Evolutionary conservation across 176 grass and related monocot species (phyloP).

Genomic region (Avena sativa): DNA sequence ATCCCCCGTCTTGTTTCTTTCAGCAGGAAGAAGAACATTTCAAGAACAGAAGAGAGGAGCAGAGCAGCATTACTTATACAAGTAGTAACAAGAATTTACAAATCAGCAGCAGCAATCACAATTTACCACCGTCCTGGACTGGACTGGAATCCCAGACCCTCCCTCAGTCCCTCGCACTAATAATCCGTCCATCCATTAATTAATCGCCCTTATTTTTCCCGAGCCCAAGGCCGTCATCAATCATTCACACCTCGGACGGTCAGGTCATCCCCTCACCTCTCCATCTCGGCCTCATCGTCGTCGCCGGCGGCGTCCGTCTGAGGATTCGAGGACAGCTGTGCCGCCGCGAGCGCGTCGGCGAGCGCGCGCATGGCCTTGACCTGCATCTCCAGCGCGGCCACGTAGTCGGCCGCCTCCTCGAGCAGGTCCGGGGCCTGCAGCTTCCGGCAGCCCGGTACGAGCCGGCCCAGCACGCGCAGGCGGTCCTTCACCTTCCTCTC

Average conservation of each 20-base stretch:
- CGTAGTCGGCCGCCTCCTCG: conserved; percentile 90
- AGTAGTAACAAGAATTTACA: conserved; percentile 56
- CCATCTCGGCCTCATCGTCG: conserved; percentile 37
- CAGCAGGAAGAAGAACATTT: conserved; percentile 23
- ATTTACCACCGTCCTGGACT: not conserved
- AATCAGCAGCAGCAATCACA: conserved; percentile 13
- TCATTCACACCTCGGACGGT: not conserved
- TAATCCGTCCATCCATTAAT: conserved; percentile 38
- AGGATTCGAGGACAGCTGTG: conserved; percentile 50
- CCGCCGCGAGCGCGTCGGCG: conserved; percentile 71
- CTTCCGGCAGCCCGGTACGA: conserved; percentile 93
- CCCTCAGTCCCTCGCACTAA: conserved; percentile 25
- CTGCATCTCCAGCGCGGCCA: conserved; percentile 97
- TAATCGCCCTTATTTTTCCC: conserved; percentile 39
- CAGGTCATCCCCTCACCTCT: conserved; percentile 48
- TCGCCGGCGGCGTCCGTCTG: not conserved
- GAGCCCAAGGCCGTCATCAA: conserved; percentile 23
- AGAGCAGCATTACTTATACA: conserved; percentile 54
- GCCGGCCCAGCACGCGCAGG: conserved; percentile 71
- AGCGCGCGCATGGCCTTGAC: conserved; percentile 87
- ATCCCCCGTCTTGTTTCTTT: conserved; percentile 39
- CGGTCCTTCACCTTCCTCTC: conserved; percentile 77
- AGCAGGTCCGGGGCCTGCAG: conserved; percentile 73
- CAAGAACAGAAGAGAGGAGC: not conserved
- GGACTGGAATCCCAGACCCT: conserved; percentile 1